These are phyloP conservation scores for Tylopilus plumbeoviolaceoides DNA, from an alignment of 768 basidiomycete genomes.

Conservation along the genomic window DNA sequence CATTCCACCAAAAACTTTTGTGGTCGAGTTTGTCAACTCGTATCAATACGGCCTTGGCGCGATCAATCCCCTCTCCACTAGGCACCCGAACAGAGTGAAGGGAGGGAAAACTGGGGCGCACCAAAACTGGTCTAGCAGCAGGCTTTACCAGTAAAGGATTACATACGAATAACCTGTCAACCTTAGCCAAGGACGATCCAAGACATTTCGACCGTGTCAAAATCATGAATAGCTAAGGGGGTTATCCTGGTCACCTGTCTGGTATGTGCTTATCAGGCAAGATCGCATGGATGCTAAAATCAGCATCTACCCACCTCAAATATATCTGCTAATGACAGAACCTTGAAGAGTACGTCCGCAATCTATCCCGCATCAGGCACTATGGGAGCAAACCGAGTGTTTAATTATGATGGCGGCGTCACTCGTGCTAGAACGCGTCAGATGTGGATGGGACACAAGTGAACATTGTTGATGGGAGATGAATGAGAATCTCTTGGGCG, in stretches of 20 bases:
- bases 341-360: constrained; percentile 13
- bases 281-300: constrained; percentile 11
- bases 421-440: neutral
- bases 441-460: constrained; percentile 1
- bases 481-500: neutral
- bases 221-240: constrained; percentile 12
- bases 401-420: constrained; percentile 12
- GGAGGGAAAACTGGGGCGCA: neutral
- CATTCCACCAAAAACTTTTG: neutral
- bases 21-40: neutral
- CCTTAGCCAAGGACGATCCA: constrained; percentile 1
- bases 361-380: constrained; percentile 15
- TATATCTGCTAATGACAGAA: constrained; percentile 9
- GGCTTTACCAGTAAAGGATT: constrained; percentile 5
- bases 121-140: neutral
- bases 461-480: constrained; percentile 8
- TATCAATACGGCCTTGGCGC: neutral
- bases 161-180: constrained; percentile 11
- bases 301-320: constrained; percentile 9
- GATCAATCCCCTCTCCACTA: neutral
- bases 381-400: constrained; percentile 6
- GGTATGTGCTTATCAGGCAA: constrained; percentile 20
- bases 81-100: neutral
- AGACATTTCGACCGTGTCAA: constrained; percentile 4
- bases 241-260: constrained; percentile 25